phyloP scores from a whole-genome alignment of 2,329 filamentous ascomycete species.

The Periconia sp. region DNA sequence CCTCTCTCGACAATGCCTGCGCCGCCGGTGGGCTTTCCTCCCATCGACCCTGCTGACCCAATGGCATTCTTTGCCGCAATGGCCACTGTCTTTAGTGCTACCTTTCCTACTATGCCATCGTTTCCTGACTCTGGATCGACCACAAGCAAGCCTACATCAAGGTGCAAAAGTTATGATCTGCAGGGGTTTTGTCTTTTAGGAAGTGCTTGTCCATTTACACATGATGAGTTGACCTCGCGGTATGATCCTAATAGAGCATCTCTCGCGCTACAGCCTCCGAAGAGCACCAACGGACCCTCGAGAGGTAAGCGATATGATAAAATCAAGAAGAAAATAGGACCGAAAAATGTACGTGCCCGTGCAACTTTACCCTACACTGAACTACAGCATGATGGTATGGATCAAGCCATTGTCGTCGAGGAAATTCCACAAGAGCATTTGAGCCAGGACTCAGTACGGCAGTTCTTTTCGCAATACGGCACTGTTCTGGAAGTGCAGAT shows the following conservation, averaged over 20 bases:
- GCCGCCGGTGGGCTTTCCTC: constrained; percentile 54
- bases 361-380: too few species aligned
- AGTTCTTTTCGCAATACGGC: constrained; percentile 77
- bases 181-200: constrained; percentile 76
- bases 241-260: constrained; percentile 64
- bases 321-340: too few species aligned
- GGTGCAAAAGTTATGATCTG: constrained; percentile 73
- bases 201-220: constrained; percentile 71
- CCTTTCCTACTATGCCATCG: too few species aligned
- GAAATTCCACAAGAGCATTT: constrained; percentile 77
- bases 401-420: constrained; percentile 68
- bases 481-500: constrained; percentile 68
- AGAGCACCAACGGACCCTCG: not conserved
- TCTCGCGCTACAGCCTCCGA: constrained; percentile 34
- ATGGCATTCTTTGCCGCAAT: constrained; percentile 52
- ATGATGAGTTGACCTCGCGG: constrained; percentile 56
- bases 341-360: too few species aligned
- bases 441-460: constrained; percentile 67
- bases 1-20: too few species aligned
- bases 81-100: not conserved
- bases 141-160: constrained; percentile 44
- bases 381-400: too few species aligned
- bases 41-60: constrained; percentile 65
- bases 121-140: too few species aligned
- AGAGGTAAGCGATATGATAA: too few species aligned